Evolutionary conservation across 306 rosid genomes (phyloP).

Genomic region (Castanospermum australe): DNA sequence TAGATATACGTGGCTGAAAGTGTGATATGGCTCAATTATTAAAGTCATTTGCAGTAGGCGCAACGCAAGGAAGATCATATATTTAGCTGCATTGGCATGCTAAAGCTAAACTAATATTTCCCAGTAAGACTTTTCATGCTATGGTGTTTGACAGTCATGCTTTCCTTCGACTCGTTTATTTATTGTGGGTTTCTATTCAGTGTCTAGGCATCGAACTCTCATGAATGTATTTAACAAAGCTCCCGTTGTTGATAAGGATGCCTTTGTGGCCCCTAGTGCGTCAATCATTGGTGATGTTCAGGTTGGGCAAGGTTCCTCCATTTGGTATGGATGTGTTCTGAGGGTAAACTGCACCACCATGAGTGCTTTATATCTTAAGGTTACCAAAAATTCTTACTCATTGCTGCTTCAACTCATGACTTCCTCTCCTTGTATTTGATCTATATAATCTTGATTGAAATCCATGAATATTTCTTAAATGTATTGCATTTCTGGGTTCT

Average conservation of each 20-base stretch:
- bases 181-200: slow-evolving; percentile 29
- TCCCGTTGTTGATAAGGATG: slow-evolving; percentile 76
- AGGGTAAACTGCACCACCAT: slow-evolving; percentile 54
- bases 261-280: slow-evolving; percentile 90
- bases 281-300: slow-evolving; percentile 79
- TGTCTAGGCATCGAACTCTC: slow-evolving; percentile 90
- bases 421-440: slow-evolving; percentile 12
- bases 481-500: neutral
- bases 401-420: neutral
- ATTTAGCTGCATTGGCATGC: neutral
- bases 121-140: neutral
- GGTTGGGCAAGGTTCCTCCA: slow-evolving; percentile 74
- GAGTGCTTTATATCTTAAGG: neutral
- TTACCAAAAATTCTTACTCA: neutral
- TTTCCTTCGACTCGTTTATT: neutral
- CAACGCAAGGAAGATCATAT: no score
- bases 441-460: neutral
- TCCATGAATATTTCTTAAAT: neutral
- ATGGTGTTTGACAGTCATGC: neutral
- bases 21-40: no score
- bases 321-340: slow-evolving; percentile 97
- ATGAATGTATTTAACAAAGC: slow-evolving; percentile 82
- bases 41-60: no score
- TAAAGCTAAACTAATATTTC: neutral
- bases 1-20: no score